These are phyloP conservation scores for Schizopora paradoxa DNA, from an alignment of 1,284 basidiomycete genomes.

Conservation along the genomic window DNA sequence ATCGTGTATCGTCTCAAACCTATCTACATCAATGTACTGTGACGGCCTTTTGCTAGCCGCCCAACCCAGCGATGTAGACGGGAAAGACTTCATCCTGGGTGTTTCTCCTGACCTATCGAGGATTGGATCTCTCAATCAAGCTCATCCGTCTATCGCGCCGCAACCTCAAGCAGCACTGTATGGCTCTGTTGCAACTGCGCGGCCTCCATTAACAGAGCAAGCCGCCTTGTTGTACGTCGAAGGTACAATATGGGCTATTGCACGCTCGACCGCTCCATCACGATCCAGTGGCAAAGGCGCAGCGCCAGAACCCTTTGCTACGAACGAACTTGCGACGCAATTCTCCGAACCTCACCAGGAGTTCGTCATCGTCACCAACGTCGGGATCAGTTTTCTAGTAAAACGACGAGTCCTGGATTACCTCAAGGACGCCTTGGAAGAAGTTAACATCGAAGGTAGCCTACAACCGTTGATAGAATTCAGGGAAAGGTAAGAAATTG, in stretches of 20 bases:
- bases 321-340: conserved; percentile 80
- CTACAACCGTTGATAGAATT: conserved; percentile 69
- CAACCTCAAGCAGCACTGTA: conserved; percentile 31
- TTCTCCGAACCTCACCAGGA: conserved; percentile 67
- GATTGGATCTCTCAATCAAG: conserved; percentile 58
- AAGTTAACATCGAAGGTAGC: conserved; percentile 61
- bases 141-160: conserved; percentile 38
- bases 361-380: conserved; percentile 84
- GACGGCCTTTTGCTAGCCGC: conserved; percentile 62
- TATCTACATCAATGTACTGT: conserved; percentile 46
- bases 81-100: conserved; percentile 71
- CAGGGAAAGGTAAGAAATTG: conserved; percentile 52
- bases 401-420: conserved; percentile 84
- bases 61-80: conserved; percentile 67
- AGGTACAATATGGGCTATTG: conserved; percentile 81
- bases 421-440: conserved; percentile 68
- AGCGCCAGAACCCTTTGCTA: conserved; percentile 43
- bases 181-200: conserved; percentile 37
- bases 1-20: conserved; percentile 50
- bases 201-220: conserved; percentile 68
- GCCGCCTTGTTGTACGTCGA: conserved; percentile 72
- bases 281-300: conserved; percentile 23
- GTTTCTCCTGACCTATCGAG: conserved; percentile 72
- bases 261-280: conserved; percentile 31
- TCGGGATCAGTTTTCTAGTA: conserved; percentile 77